phyloP scores from a whole-genome alignment of 2,329 filamentous ascomycete genomes.

The Rhynchosporium graminicola region DNA sequence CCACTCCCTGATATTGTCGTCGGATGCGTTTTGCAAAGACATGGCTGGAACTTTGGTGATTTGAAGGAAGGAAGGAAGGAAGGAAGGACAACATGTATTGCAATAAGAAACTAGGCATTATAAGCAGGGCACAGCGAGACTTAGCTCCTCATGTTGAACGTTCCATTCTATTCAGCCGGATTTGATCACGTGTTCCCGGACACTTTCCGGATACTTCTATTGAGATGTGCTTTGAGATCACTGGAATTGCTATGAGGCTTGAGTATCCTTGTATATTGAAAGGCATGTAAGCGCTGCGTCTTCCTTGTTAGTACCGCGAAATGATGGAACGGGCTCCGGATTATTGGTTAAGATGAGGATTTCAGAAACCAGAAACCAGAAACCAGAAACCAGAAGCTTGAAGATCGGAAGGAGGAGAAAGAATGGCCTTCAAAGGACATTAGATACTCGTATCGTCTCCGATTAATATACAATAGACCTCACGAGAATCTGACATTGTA shows the following conservation, averaged over 20 bases:
- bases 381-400: neutral
- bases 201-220: constrained; percentile 20
- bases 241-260: neutral
- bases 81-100: neutral
- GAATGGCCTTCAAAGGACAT: too few relatives aligned
- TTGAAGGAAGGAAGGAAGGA: neutral
- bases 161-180: neutral
- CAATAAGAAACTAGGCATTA: neutral
- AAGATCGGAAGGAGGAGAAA: neutral
- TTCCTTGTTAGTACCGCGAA: neutral
- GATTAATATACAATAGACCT: neutral
- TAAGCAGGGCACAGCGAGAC: neutral
- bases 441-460: too few relatives aligned
- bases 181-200: constrained; percentile 13
- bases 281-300: neutral
- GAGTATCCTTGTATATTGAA: neutral
- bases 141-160: neutral
- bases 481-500: neutral
- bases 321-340: too few relatives aligned
- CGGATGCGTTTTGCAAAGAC: constrained; percentile 6
- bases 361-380: neutral
- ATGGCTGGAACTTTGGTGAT: neutral
- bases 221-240: constrained; percentile 16
- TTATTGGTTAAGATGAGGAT: too few relatives aligned
- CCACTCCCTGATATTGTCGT: constrained; percentile 8